A percentile compares a stretch with the other conserved stretches of the same genome.
phyloP scores from a whole-genome alignment of 2,329 filamentous ascomycete genomes.

The Curvularia sp. region DNA sequence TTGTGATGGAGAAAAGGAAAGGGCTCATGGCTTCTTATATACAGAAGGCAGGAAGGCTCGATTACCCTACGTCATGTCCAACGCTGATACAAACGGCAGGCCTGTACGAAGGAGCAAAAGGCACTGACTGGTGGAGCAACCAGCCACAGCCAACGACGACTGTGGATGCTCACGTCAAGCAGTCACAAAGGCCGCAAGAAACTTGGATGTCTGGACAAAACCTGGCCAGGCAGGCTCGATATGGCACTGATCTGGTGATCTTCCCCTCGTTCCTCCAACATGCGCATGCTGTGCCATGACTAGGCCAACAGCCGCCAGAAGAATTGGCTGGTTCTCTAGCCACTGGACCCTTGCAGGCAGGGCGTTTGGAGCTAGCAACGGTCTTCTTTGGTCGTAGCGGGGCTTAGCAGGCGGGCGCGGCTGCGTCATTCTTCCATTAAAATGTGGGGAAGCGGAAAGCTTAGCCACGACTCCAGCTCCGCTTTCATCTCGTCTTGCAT shows the following conservation, averaged over 20 bases:
- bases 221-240: conserved; percentile 6
- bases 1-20: conserved; percentile 17
- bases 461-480: conserved; percentile 33
- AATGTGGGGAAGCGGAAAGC: conserved; percentile 34
- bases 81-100: conserved; percentile 26
- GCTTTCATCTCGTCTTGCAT: conserved; percentile 25
- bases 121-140: conserved; percentile 20
- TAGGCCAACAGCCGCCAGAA: conserved; percentile 20
- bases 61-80: conserved; percentile 30
- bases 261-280: conserved; percentile 6
- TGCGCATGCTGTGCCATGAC: conserved; percentile 15
- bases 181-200: conserved; percentile 24
- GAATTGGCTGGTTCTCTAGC: conserved; percentile 24
- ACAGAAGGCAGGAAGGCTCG: conserved; percentile 18
- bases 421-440: conserved; percentile 38
- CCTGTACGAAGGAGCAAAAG: conserved; percentile 1
- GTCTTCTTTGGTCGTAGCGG: conserved; percentile 20
- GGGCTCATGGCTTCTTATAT: conserved; percentile 25
- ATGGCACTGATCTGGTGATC: conserved; percentile 14
- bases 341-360: conserved; percentile 16
- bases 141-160: conserved; percentile 14
- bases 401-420: conserved; percentile 23
- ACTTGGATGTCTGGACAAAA: conserved; percentile 4
- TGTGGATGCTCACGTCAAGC: conserved; percentile 14
- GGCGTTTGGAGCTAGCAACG: conserved; percentile 13